These are phyloP conservation scores for Eucalyptus erythrocorys DNA, from an alignment of 345 rosid genomes.

Conservation along the genomic window DNA sequence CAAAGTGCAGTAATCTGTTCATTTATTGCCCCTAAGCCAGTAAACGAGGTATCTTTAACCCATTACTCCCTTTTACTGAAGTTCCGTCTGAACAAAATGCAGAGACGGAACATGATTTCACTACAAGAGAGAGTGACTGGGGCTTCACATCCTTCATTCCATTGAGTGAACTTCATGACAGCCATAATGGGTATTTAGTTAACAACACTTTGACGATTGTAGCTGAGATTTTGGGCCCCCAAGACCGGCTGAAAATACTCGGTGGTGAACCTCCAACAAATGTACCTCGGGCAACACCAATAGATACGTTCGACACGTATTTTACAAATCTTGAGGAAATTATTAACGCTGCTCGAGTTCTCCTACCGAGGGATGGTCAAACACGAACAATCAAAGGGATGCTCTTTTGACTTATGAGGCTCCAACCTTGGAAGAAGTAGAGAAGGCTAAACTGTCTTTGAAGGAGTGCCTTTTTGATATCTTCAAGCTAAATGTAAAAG, in stretches of 20 bases:
- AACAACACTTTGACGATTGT: not conserved
- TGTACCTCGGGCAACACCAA: not conserved
- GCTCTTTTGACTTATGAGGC: not conserved
- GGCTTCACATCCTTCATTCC: not conserved
- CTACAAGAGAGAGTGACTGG: not conserved
- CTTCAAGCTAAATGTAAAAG: not conserved
- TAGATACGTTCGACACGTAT: not conserved
- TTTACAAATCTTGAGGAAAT: not conserved
- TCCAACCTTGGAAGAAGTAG: not conserved
- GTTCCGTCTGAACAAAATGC: not conserved
- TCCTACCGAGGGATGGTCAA: not conserved
- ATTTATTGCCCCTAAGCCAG: not conserved
- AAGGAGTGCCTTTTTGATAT: not conserved
- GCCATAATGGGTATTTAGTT: not conserved
- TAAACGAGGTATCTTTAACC: not conserved
- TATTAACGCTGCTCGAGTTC: not conserved
- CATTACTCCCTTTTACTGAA: not conserved
- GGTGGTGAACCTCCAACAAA: not conserved
- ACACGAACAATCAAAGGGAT: not conserved
- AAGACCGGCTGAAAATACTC: not conserved
- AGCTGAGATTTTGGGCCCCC: not conserved
- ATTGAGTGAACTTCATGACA: not conserved
- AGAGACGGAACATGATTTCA: not conserved
- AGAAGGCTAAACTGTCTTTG: not conserved
- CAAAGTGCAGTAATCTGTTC: not conserved